Base-by-base conservation (phyloP, 345 rosid genomes). In the Eucalyptus victrix region DNA sequence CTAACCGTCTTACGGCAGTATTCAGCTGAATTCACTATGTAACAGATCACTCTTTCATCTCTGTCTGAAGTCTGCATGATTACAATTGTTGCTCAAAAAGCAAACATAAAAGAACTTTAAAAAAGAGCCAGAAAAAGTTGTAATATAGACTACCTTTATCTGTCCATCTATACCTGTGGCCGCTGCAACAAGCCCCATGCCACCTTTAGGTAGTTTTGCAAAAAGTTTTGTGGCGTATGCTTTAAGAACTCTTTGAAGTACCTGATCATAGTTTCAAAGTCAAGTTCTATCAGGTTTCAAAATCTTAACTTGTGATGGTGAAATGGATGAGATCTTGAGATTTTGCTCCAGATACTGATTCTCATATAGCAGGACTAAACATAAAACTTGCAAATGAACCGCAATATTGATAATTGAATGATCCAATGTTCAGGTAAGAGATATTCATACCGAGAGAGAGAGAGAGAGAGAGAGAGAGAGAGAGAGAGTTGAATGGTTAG, bases 151-250 rank as follows among this genome's bases (percentile, higher is more conserved):
- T 88, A 98, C 99, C 97, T 96, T 97, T 94, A 97, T 98, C 91
- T 95, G 97, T 83, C 98, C 96, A 88, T 98, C 98, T 95, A 95
- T 96, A 87, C 99, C 98, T 16, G 99, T 98, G 83, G 99, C 99
- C 86, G 99, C 98, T 44, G 99, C 99, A 92, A 97, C 99, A 88
- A 98, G 94, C 87, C 99, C 99, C 17, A 95, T 90, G 86, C 99
- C 99, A 88, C 99, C 96, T 92, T 96, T 98, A 28, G 99, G 99
- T 88, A 98, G 95, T 92, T 95, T 98, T 62, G 92, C 92, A 94
- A 93, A 95, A 85, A 97, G 96, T 97, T 95, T 98, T 88, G 96
- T 90, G 54, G 97, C 99, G 91, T 96, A 98, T 40, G 98, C 98
- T 94, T 96, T 97, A 23, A 98, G 95, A 91, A 95, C 93, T 94